Evolutionary conservation across 768 basidiomycete species (phyloP), one percentile per base, ranked within the genome.

Genomic region (Serendipita vermifera): DNA sequence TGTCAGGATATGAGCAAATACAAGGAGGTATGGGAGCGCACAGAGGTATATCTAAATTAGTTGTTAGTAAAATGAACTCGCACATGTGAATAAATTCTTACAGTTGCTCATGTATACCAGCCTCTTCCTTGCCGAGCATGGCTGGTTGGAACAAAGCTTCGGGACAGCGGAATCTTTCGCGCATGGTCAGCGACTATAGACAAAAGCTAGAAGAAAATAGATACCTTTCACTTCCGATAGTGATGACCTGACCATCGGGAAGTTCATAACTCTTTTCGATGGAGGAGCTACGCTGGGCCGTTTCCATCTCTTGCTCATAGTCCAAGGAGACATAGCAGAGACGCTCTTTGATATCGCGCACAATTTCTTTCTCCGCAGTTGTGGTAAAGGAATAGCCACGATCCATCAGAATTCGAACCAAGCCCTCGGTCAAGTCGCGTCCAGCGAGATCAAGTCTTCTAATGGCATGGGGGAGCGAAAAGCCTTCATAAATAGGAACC

Each of bases 401-500:
- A 72, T 96, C 91, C 69, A 79, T 84, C 67, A 91, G 71, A 64
- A 84, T 81, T 75, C 89, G 88, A 77, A 84, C 79, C 63, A 91
- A 70, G 69, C 73, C 82, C 57, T 83, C 82, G 59, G 92, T 94
- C 67, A 96, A 70, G 69, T 96, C 92, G 70, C 92, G 85, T 60
- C 92, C 92, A 59, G 92, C 86, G 65, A 90, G 77, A 70, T 96
- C 92, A 61, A 96, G 77, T 72, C 92, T 84, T 57, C 83, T 79
- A 67, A 96, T 93, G 63, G 92, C 89, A 69, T 96, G 92, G 40
- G 90, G 90, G 40, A 96, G 78, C 38, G 86, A 72, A 75, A 90
- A 94, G 71, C 82, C 92, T 70, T 96, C 92, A 73, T 94, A 96
- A 67, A 96, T 94, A 61, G 92, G 92, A 33, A 96, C 92, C 27